A percentile compares a stretch with the other conserved stretches of the same genome.
phyloP scores from a whole-genome alignment of 768 basidiomycete species.

The Russula brevipes region DNA sequence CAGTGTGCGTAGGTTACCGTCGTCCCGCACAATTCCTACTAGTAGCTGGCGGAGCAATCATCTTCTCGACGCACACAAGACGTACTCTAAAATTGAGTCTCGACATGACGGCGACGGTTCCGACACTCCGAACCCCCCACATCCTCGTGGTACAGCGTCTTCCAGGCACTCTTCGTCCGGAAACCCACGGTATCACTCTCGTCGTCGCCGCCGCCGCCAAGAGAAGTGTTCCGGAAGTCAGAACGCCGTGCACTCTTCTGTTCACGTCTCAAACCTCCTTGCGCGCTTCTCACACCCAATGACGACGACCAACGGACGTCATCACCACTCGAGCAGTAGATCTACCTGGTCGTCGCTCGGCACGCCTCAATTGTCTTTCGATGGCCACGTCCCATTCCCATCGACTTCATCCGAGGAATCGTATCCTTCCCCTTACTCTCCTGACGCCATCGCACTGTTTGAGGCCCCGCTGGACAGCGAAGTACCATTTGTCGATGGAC shows the following conservation, averaged over 20 bases:
- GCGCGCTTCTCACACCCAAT: not conserved
- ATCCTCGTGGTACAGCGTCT: not conserved
- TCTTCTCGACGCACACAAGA: not conserved
- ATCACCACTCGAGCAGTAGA: not conserved
- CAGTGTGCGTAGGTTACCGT: not conserved
- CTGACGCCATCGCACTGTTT: constrained; percentile 14
- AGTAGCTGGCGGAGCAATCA: constrained; percentile 6
- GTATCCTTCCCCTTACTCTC: constrained; percentile 15
- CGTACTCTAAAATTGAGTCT: not conserved
- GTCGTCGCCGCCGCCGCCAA: not conserved
- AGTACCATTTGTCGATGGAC: not conserved
- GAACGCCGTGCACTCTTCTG: not conserved
- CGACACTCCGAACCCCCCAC: not conserved
- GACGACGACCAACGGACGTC: not conserved
- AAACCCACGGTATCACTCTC: not conserved
- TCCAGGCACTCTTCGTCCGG: not conserved
- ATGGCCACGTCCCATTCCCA: not conserved
- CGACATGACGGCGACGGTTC: not conserved
- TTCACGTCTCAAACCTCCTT: not conserved
- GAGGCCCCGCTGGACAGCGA: not conserved
- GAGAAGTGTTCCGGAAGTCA: not conserved
- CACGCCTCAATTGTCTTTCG: not conserved
- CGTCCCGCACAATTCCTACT: not conserved
- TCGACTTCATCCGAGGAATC: constrained; percentile 11
- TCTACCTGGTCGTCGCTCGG: not conserved